Evolutionary conservation across 148 eudicot genomes (phyloP), one percentile per base, ranked within the genome.

Genomic region (Rheum nobile): DNA sequence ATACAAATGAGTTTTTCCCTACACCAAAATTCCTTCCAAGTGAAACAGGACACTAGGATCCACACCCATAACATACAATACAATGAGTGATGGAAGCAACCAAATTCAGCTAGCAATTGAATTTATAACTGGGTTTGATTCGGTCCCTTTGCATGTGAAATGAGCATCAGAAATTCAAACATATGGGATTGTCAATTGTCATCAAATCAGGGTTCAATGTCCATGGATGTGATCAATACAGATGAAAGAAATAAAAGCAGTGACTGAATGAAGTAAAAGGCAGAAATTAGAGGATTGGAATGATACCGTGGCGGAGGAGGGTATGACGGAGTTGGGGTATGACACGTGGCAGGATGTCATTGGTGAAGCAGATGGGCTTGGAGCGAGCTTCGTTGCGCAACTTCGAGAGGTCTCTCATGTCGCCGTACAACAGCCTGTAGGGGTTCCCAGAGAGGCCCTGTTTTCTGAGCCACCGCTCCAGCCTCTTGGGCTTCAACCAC

Each of bases 391-490:
- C 16, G 32, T 17, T 37, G 12, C 75, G 72, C 26, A 79, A 24
- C 6, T 0, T 17, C 8, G 75, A 46, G 22, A 24, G 29, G 26
- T 79, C 78, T 17, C 37, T 57, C 41, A 72, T 37, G 35, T 79
- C 78, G 37, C 82, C 82, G 21, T 44, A 22, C 19, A 79, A 50
- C 37, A 75, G 71, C n/a, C 34, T 61, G 35, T 79, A 75, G 11
- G 82, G 71, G 22, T 75, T 79, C 2, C 82, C 78, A 1, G 34
- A 2, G 4, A 79, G 68, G 19, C 82, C 78, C 72, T 75, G 82
- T 61, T 75, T 17, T 29, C 69, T 14, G n/a, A 75, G 75, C 31
- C 1, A 2, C 72, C 54, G 71, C 19, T 79, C 75, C 9, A 79
- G 48, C 42, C 47, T 34, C 10, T 39, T 72, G 0, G 82, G 82